phyloP scores from a whole-genome alignment of 306 rosid genomes.

The Quercus bicolor region DNA sequence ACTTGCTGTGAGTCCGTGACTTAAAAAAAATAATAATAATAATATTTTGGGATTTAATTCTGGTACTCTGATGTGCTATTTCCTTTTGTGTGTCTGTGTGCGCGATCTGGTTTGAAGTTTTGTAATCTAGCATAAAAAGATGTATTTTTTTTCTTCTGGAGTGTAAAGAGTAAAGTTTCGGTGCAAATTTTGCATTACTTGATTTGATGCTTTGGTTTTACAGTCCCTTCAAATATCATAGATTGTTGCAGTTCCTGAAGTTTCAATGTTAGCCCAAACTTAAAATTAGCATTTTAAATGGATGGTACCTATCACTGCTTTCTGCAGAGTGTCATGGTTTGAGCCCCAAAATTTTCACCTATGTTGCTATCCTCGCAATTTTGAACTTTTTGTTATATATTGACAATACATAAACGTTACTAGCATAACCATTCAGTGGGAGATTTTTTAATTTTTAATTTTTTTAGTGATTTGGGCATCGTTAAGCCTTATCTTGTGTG shows the following conservation, averaged over 20 bases:
- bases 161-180: not conserved
- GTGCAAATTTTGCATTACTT: not conserved
- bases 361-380: no score
- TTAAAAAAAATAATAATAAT: no score
- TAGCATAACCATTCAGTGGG: no score
- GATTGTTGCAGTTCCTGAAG: not conserved
- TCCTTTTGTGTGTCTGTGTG: not conserved
- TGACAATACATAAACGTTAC: no score
- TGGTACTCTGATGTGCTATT: not conserved
- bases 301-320: not conserved
- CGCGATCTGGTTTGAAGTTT: not conserved
- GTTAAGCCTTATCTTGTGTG: no score
- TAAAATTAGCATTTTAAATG: not conserved
- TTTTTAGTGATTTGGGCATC: no score
- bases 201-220: not conserved
- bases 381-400: no score
- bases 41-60: no score
- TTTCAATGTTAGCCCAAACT: not conserved
- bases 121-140: not conserved
- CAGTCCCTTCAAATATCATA: not conserved
- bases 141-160: not conserved
- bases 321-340: not conserved
- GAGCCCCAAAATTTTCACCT: not conserved
- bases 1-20: not conserved
- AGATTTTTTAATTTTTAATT: no score